These are phyloP conservation scores for Populus tremula DNA, from an alignment of 345 rosid species.

Conservation along the genomic window DNA sequence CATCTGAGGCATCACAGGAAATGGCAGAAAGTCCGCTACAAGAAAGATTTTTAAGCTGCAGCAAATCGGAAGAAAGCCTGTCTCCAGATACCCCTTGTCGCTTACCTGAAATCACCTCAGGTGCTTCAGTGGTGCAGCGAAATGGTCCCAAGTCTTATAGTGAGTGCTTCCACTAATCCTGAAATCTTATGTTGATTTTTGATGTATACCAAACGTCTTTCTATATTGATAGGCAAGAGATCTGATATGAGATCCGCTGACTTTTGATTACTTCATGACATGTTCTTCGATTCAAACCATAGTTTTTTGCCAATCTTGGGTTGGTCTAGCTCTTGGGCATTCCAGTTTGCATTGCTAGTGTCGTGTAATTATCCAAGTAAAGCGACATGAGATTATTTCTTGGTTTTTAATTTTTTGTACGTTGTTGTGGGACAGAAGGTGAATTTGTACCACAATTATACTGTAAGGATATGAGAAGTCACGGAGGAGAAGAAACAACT, in stretches of 20 bases:
- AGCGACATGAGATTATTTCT: neutral
- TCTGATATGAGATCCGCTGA: neutral
- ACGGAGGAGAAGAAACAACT: neutral
- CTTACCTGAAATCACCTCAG: constrained; percentile 2
- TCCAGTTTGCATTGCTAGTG: neutral
- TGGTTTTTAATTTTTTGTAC: no score
- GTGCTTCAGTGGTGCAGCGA: neutral
- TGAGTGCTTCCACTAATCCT: neutral
- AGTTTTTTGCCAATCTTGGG: neutral
- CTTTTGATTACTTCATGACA: neutral
- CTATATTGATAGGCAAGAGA: neutral
- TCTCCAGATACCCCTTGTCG: neutral
- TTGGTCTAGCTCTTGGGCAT: neutral
- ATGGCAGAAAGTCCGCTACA: neutral
- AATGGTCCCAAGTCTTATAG: neutral
- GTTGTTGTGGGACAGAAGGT: neutral
- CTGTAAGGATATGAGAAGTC: neutral
- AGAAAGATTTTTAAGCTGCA: constrained; percentile 4
- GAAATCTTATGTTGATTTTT: neutral
- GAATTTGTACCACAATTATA: neutral
- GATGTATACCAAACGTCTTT: neutral
- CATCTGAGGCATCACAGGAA: neutral
- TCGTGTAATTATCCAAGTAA: neutral
- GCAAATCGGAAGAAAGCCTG: constrained; percentile 5
- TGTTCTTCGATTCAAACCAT: neutral